phyloP scores from a whole-genome alignment of 2,329 filamentous ascomycete genomes.

The Elsinoe fawcettii region DNA sequence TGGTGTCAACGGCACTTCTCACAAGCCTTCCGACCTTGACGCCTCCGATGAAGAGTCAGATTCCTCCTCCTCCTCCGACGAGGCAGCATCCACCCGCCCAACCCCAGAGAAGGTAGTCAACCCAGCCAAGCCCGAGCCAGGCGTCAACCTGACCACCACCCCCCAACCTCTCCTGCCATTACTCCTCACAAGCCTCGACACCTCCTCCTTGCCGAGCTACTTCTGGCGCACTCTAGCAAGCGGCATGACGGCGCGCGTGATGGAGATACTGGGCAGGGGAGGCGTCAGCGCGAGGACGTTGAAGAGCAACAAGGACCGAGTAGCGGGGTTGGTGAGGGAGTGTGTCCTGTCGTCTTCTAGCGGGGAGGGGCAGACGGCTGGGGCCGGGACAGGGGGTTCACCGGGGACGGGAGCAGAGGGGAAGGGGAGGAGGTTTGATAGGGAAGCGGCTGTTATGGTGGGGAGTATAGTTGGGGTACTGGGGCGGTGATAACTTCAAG shows the following conservation, averaged over 20 bases:
- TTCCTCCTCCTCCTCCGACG: constrained; percentile 20
- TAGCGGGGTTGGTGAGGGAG: constrained; percentile 70
- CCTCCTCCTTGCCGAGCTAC: constrained; percentile 75
- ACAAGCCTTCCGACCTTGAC: background rate
- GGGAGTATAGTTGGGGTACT: constrained; percentile 64
- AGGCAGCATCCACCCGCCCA: constrained; percentile 29
- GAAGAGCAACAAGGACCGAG: constrained; percentile 62
- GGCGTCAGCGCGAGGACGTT: constrained; percentile 78
- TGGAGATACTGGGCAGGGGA: constrained; percentile 75
- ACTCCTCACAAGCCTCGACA: constrained; percentile 67
- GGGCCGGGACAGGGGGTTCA: constrained; percentile 26
- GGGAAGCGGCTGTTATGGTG: constrained; percentile 92
- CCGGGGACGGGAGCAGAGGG: background rate
- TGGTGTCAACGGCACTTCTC: constrained; percentile 15
- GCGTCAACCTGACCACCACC: background rate
- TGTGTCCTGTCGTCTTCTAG: constrained; percentile 74
- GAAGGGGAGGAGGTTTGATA: constrained; percentile 57
- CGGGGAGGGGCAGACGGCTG: constrained; percentile 30
- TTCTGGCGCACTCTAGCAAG: constrained; percentile 89
- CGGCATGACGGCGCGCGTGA: constrained; percentile 65
- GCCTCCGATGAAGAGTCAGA: constrained; percentile 25
- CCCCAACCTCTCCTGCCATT: constrained; percentile 42
- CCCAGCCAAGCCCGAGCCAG: background rate
- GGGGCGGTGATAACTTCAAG: constrained; percentile 17
- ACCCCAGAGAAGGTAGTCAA: constrained; percentile 53